Evolutionary conservation across 2,329 filamentous ascomycete species (phyloP), one percentile per base, ranked within the genome.

Genomic region (Kalaharituber pfeilii): DNA sequence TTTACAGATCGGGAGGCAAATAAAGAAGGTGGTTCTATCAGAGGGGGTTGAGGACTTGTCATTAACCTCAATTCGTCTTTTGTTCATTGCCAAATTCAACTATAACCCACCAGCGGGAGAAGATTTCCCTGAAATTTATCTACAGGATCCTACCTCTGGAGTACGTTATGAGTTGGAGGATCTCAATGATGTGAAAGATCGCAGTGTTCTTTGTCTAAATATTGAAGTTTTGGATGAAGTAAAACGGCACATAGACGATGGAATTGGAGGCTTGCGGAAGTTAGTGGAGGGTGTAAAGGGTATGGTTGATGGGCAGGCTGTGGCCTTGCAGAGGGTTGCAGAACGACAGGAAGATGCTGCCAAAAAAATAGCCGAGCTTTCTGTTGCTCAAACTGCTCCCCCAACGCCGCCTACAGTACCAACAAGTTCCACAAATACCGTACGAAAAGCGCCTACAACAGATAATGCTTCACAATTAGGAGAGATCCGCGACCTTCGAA

Each of bases 41-140:
- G 87, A 93, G 66, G 89, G 89, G 1, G 81, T 82, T 61, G 80
- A 81, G 28, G 86, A 89, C 58, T 74, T 98, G 9, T 89, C 86
- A 2, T 82, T 95, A 56, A 87, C 87, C 1, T 79, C 88, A 24
- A 69, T 98, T 55, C 89, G 98, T 67, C 75, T 98, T 26, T 89
- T 91, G 0, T 98, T 98, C 63, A 98, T 98, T 62, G 91, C 98
- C 62, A 98, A 95, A 67, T 98, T 98, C 66, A 91, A 89, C 0
- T 98, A 93, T 88, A 96, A 94, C 63, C 95, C 89, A 0, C 88
- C 96, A 63, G 83, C 86, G 57, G 91, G 91, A 6, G 79, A 80
- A 13, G 91, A 98, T 66, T 71, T 98, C 47, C 91, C 91, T 0
- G 91, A 98, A 63, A 96, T 98, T 15, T 95, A 98, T 67, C 91